Base-by-base conservation (phyloP, 805 yeast species). In the Suhomyces prunicola region DNA sequence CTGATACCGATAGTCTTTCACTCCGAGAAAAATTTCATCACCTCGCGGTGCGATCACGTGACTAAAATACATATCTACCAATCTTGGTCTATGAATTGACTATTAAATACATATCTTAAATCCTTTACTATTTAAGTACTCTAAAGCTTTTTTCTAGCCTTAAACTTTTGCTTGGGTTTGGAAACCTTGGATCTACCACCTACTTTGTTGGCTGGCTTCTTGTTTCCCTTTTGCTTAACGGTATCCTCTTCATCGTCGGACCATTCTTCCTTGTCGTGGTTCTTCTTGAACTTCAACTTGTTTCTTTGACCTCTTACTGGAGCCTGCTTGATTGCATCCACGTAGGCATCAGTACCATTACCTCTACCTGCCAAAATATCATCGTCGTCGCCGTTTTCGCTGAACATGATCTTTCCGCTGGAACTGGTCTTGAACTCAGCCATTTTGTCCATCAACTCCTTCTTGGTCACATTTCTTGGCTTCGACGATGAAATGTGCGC, bases 251-350 rank as follows among this genome's bases (percentile, higher is more conserved):
- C 74, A 36, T 70, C 74, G 55, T 79, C 86, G 47, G 76, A 82
- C 52, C 68, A 68, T 60, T 68, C 65, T 36, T 80, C 83, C 22
- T 80, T 79, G 22, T 72, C 76, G 29, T 79, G 79, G 48, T 77
- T 76, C 67, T 87, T 84, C 73, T 87, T 89, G 75, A 84, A 93
- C 73, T 91, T 93, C 79, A 93, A 82, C 74, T 84, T 90, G 71
- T 92, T 92, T 74, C 83, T 84, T 76, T 90, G 97, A 54, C 97
- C 97, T 71, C 97, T 86, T 3, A 91, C 84, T 29, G 98, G 98
- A 23, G 94, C 97, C 61, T 87, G 88, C 68, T 83, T 87, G 23
- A 94, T 90, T 6, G 99, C 99, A 57, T 91, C 97, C 59, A 91
- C 82, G 68, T 94, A 94, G 0, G 97, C 98, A 65, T 88, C 88